These are phyloP conservation scores for Colletotrichum musicola DNA, from an alignment of 2,329 filamentous ascomycete species.

Conservation along the genomic window DNA sequence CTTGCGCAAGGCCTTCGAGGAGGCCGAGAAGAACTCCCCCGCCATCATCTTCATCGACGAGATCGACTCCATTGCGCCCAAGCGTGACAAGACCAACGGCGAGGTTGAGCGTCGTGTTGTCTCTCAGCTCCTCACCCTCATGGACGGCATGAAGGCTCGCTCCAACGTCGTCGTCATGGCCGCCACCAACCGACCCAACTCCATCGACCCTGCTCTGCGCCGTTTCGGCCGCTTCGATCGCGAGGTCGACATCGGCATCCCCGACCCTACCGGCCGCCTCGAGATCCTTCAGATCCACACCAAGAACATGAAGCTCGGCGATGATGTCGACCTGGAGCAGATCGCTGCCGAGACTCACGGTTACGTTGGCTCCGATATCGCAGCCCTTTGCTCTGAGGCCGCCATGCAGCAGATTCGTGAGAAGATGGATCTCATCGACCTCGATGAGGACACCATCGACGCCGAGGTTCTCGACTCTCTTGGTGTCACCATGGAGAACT, in stretches of 20 bases:
- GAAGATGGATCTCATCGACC: conserved; percentile 99
- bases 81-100: conserved; percentile 99
- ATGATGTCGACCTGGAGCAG: conserved; percentile 96
- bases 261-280: conserved; percentile 96
- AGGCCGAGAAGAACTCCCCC: conserved; percentile 99
- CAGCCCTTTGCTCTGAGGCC: conserved; percentile 97
- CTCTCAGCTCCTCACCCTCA: conserved; percentile 93
- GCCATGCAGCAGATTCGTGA: conserved; percentile 99
- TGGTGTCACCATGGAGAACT: conserved; percentile 99
- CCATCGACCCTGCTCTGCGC: conserved; percentile 96
- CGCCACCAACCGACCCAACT: conserved; percentile 98
- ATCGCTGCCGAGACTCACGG: conserved; percentile 98
- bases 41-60: conserved; percentile 99
- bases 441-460: conserved; percentile 99
- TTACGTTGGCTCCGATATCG: conserved; percentile 98
- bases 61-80: conserved; percentile 98
- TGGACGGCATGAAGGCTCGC: conserved; percentile 99
- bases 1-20: conserved; percentile 98
- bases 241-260: conserved; percentile 98
- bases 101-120: conserved; percentile 99
- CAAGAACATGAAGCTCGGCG: conserved; percentile 99
- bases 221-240: conserved; percentile 99
- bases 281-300: conserved; percentile 99
- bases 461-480: conserved; percentile 98
- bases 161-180: conserved; percentile 99